Conservation (phyloP, 108 stramenopile genomes). For the Bacterosira constricta region DNA sequence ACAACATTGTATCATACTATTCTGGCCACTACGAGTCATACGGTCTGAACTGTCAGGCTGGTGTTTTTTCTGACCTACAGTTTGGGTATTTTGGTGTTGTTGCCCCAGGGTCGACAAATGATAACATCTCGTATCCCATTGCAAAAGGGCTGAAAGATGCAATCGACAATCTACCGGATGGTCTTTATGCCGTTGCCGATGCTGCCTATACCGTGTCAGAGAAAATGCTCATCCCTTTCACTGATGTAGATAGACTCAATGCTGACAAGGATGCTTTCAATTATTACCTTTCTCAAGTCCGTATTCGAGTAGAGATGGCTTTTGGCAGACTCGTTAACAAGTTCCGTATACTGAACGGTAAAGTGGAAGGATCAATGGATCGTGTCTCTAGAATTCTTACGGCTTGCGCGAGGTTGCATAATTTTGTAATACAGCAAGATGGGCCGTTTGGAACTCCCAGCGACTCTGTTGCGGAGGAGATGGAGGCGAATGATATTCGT, state of each 20-base stretch:
- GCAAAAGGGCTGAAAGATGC: slow-evolving; percentile 1
- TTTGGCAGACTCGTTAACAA: too few species aligned
- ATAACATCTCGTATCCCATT: background rate
- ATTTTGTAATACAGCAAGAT: too few species aligned
- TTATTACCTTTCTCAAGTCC: slow-evolving; percentile 25
- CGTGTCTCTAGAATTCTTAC: too few species aligned
- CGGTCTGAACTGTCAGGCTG: slow-evolving; percentile 43
- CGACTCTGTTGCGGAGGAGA: too few species aligned
- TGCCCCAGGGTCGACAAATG: background rate
- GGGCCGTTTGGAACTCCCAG: too few species aligned
- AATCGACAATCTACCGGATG: slow-evolving; percentile 10
- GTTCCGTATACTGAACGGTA: too few species aligned
- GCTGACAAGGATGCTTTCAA: slow-evolving; percentile 28
- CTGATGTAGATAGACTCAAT: slow-evolving; percentile 14
- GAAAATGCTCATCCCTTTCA: slow-evolving; percentile 22
- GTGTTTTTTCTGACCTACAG: slow-evolving; percentile 8
- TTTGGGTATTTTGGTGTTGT: slow-evolving; percentile 32
- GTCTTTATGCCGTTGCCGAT: slow-evolving; percentile 19
- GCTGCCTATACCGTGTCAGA: slow-evolving; percentile 12
- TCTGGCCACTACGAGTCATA: slow-evolving; percentile 42
- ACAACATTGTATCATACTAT: slow-evolving; percentile 16
- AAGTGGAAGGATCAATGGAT: too few species aligned
- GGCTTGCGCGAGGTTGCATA: too few species aligned
- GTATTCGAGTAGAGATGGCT: too few species aligned
- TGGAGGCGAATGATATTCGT: too few species aligned